Base-by-base conservation (phyloP, 1,284 basidiomycete genomes). In the Vanrija sp. region DNA sequence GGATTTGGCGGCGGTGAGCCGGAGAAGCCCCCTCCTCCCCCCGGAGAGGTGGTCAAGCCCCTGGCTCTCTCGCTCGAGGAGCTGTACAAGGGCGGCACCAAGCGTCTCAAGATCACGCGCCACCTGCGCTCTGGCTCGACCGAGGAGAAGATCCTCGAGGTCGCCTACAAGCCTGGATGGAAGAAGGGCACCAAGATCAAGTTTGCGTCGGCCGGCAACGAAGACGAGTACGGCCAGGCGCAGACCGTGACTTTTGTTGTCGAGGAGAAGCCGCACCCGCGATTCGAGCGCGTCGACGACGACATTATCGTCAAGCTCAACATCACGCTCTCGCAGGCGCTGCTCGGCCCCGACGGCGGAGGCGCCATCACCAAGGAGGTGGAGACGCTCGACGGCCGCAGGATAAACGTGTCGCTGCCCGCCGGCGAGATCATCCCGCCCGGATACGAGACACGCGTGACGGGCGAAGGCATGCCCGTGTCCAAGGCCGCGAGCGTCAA, bases 101-200 rank as follows among this genome's bases (percentile, higher is more conserved):
- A 98, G 77, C 89, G 86, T 64, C 83, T 98, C 57, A 95, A 93
- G 76, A 85, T 98, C 56, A 86, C 86, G 4, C 85, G 93, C 51
- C 83, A 84, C 64, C 77, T 88, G 52, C 75, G 86, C 25, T 81
- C 82, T 54, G 92, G 94, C 1, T 77, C 79, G 14, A 86, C 84
- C 14, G 92, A 96, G 74, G 91, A 95, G 63, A 96, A 94, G 77
- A 86, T 94, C 8, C 83, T 96, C 57, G 91, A 93, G 69, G 88
- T 95, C 63, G 82, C 84, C n/a, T 84, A 95, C 52, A 85, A 86
- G 64, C 89, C 93, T 12, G 80, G 80, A 23, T 81, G 79, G 79
- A 81, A 81, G 65, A 76, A 75, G 51, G 93, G 93, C 2, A 97
- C 93, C 19, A 96, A 94, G 78, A 83, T 96, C 60, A 86, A 89